phyloP scores from a whole-genome alignment of 352 stramenopile genomes.

The Globisporangium recalcitrans region DNA sequence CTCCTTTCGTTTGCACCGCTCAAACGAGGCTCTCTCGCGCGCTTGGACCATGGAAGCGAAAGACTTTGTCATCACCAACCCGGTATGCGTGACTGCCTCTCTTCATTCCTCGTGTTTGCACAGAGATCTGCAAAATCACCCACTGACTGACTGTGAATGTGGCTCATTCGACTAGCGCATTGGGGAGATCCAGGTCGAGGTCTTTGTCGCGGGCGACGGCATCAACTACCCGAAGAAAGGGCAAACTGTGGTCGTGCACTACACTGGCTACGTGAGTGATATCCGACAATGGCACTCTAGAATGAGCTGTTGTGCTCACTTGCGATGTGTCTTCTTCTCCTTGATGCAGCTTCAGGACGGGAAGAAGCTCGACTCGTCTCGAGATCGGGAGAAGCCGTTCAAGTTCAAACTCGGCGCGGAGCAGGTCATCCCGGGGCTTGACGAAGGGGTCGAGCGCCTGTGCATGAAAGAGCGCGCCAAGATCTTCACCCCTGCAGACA shows the following conservation, averaged over 20 bases:
- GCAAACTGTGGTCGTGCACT: conserved; percentile 85
- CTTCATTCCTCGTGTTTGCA: no score
- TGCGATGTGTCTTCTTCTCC: neutral
- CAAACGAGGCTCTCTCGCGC: neutral
- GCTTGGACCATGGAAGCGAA: conserved; percentile 45
- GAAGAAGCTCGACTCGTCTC: conserved; percentile 73
- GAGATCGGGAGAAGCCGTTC: conserved; percentile 80
- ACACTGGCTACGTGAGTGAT: conserved; percentile 73
- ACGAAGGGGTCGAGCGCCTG: conserved; percentile 77
- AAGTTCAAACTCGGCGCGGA: conserved; percentile 87
- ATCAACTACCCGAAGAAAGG: conserved; percentile 88
- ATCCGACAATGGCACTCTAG: no score
- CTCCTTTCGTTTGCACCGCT: neutral
- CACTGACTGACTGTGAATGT: neutral
- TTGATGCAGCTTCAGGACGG: conserved; percentile 55
- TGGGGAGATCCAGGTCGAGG: conserved; percentile 82
- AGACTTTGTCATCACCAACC: conserved; percentile 53
- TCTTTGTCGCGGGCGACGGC: conserved; percentile 86
- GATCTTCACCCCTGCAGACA: conserved; percentile 81
- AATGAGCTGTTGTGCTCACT: neutral
- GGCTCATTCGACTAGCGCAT: conserved; percentile 23
- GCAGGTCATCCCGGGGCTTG: conserved; percentile 85
- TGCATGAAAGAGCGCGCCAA: conserved; percentile 85
- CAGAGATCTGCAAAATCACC: neutral
- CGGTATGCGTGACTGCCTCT: conserved; percentile 19